A percentile compares a stretch with the other conserved stretches of the same genome.
These are phyloP conservation scores for Thoreauomyces humboldtii DNA, from an alignment of 192 early-diverging fungal genomes.

Conservation along the genomic window DNA sequence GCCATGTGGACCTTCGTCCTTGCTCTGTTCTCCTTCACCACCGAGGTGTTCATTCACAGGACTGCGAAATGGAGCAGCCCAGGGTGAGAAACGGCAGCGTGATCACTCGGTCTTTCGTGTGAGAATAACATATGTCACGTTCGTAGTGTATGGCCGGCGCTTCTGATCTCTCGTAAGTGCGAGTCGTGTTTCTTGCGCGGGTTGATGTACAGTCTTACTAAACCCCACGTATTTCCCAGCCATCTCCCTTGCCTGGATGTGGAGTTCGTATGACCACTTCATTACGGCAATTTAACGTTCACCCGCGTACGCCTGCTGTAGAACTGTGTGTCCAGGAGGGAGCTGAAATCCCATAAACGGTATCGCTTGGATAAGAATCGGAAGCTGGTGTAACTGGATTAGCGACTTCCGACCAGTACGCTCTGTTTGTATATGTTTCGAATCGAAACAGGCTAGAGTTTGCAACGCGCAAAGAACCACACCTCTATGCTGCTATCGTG, in stretches of 20 bases:
- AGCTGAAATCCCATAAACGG: too few relatives aligned
- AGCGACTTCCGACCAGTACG: too few relatives aligned
- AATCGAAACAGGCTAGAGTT: too few relatives aligned
- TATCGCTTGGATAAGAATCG: too few relatives aligned
- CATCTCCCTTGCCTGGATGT: neutral
- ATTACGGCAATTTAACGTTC: too few relatives aligned
- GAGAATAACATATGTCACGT: neutral
- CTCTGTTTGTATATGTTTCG: too few relatives aligned
- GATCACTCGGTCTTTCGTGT: neutral
- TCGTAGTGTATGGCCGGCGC: constrained; percentile 28
- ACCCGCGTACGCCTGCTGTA: too few relatives aligned
- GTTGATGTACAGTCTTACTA: neutral
- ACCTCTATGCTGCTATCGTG: too few relatives aligned
- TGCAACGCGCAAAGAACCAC: too few relatives aligned
- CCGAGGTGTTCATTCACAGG: constrained; percentile 48
- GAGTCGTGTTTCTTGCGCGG: neutral
- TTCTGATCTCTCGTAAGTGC: constrained; percentile 36
- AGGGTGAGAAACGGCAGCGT: constrained; percentile 19
- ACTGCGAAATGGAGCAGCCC: constrained; percentile 43
- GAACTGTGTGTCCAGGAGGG: too few relatives aligned
- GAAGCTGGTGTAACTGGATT: too few relatives aligned
- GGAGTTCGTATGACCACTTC: neutral
- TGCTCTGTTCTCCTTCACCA: constrained; percentile 35
- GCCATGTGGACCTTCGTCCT: constrained; percentile 41
- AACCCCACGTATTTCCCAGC: too few relatives aligned